These are phyloP conservation scores for Claviceps sp. DNA, from an alignment of 2,329 filamentous ascomycete genomes.

Conservation along the genomic window DNA sequence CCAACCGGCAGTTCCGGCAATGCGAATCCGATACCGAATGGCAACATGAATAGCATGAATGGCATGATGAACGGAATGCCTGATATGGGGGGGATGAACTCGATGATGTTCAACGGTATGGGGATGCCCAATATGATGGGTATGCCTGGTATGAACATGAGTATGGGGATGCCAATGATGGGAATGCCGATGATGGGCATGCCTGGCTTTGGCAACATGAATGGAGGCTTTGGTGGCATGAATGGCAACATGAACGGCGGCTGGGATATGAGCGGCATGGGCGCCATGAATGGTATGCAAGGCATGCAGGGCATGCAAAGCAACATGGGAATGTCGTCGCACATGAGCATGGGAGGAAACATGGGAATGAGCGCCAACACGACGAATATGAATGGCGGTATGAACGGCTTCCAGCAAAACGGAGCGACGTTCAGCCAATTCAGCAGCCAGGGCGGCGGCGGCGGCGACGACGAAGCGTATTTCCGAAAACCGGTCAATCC, in stretches of 20 bases:
- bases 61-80: constrained; percentile 29
- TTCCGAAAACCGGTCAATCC: constrained; percentile 94
- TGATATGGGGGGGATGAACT: constrained; percentile 26
- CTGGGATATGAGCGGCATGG: constrained; percentile 23
- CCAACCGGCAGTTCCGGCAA: constrained; percentile 22
- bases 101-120: constrained; percentile 12
- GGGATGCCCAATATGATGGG: constrained; percentile 22
- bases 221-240: constrained; percentile 13
- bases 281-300: constrained; percentile 14
- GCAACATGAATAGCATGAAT: constrained; percentile 23
- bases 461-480: constrained; percentile 70
- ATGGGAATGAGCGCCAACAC: constrained; percentile 5
- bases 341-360: constrained; percentile 8
- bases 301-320: constrained; percentile 9
- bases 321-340: constrained; percentile 13
- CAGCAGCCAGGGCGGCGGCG: constrained; percentile 27
- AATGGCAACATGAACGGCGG: constrained; percentile 14
- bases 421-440: constrained; percentile 32
- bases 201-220: constrained; percentile 8
- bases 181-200: constrained; percentile 15
- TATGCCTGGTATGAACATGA: constrained; percentile 16
- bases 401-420: constrained; percentile 21
- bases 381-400: constrained; percentile 6
- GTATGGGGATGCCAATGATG: constrained; percentile 17
- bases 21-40: constrained; percentile 27